Base-by-base conservation (phyloP, 2,329 filamentous ascomycete species). In the Botryotinia narcissicola region DNA sequence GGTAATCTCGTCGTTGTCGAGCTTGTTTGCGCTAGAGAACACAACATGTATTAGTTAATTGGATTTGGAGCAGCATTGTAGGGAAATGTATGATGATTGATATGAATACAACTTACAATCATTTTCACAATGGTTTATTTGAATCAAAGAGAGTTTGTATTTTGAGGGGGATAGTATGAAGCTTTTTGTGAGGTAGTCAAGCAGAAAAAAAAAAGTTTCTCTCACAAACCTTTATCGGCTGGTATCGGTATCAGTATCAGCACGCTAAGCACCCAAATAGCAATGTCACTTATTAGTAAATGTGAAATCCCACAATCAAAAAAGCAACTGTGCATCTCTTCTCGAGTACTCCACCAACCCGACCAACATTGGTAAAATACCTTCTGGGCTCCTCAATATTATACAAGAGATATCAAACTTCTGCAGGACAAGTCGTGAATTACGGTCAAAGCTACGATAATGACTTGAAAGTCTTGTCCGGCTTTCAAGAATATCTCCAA, bases 1-100 rank as follows among this genome's bases (percentile, higher is more conserved):
- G 90, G 83, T 98, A 97, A 81, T 97, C 93, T 78, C 93, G 88
- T 79, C 93, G 87, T 83, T 95, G 90, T 78, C 93, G 90, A 75
- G 91, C 91, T 87, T 94, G 91, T 86, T 91, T 89, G 79, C 91
- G 89, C 84, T 88, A 77, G 12, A 61, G 51, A 44, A 37, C 44
- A 42, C 64, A 46, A 37, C 62, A 44, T 22, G 22, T 7, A 67
- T 73, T 61, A 74, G 70, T 40, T 37, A 46, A 64, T n/a, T 29
- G 29, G 59, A 57, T 22, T 20, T 16, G 60, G 37, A 32, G 75
- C 6, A 37, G 2, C 12, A 22, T 18, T 25, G 20, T n/a, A 20
- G 22, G n/a, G 16, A n/a, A 25, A 48, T 18, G 25, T 42, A 32
- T 54, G 25, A 32, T 22, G 5, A 29, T 16, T n/a, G 46, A 51